A percentile compares a stretch with the other conserved stretches of the same genome.
These are phyloP conservation scores for Chrysosporium keratinophilum DNA, from an alignment of 2,329 filamentous ascomycete species.

Conservation along the genomic window DNA sequence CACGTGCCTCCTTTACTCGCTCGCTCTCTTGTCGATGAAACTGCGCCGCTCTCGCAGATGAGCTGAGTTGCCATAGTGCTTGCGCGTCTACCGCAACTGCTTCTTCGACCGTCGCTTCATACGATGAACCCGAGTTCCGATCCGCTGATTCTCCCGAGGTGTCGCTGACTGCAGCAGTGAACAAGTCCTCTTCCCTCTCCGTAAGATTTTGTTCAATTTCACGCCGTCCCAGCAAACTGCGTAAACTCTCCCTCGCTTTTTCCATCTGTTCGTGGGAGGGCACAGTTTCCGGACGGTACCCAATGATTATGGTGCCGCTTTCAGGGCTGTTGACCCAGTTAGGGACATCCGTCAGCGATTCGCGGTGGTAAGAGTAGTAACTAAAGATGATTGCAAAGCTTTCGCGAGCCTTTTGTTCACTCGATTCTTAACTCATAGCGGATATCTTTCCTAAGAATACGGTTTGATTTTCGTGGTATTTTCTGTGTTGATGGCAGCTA, in stretches of 20 bases:
- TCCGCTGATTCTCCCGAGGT: too few relatives aligned
- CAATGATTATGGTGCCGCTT: conserved; percentile 5
- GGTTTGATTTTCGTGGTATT: too few relatives aligned
- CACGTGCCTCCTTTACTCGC: not conserved
- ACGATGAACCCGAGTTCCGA: not conserved
- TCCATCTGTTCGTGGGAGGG: too few relatives aligned
- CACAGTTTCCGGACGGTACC: not conserved
- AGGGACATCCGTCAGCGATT: not conserved
- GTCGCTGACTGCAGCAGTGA: too few relatives aligned
- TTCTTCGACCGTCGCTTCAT: not conserved
- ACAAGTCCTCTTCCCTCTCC: too few relatives aligned
- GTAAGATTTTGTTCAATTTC: too few relatives aligned
- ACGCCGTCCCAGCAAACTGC: too few relatives aligned
- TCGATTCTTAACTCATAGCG: not conserved
- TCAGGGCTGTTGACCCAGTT: conserved; percentile 1
- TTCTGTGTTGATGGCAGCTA: too few relatives aligned
- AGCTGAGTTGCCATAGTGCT: not conserved
- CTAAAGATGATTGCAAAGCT: conserved; percentile 6
- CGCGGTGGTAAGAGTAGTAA: conserved; percentile 1
- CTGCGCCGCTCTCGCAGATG: not conserved
- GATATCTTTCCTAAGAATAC: too few relatives aligned
- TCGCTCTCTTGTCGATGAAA: not conserved
- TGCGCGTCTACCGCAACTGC: not conserved
- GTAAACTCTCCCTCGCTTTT: too few relatives aligned
- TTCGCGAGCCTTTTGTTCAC: conserved; percentile 3